These are phyloP conservation scores for Nothophytophthora sp. DNA, from an alignment of 352 stramenopile species.

Conservation along the genomic window DNA sequence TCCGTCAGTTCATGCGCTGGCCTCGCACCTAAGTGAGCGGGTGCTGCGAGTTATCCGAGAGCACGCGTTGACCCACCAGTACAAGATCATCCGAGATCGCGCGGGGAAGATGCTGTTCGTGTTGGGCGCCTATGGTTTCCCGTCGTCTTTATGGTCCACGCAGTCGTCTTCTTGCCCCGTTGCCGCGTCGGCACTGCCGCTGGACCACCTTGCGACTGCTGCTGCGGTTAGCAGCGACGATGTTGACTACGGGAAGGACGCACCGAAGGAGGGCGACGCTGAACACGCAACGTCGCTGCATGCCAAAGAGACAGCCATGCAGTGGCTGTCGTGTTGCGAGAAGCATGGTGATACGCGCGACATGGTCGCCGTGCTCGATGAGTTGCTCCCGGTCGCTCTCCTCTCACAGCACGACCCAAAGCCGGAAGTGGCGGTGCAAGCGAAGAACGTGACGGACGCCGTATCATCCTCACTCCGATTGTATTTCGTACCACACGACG, in stretches of 20 bases:
- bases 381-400: conserved; percentile 66
- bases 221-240: not conserved
- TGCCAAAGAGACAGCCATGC: conserved; percentile 70
- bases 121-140: conserved; percentile 22
- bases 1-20: conserved; percentile 9
- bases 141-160: not conserved
- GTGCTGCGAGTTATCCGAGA: conserved; percentile 42
- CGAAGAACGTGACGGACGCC: conserved; percentile 59
- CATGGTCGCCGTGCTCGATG: conserved; percentile 41
- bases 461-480: conserved; percentile 62
- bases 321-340: conserved; percentile 61
- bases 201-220: conserved; percentile 17
- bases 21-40: conserved; percentile 24
- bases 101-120: conserved; percentile 62
- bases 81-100: conserved; percentile 80
- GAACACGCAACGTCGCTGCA: conserved; percentile 30
- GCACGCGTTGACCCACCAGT: conserved; percentile 63
- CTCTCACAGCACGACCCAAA: conserved; percentile 70
- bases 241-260: conserved; percentile 4
- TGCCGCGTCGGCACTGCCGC: conserved; percentile 7
- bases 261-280: conserved; percentile 5
- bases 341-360: conserved; percentile 48
- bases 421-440: conserved; percentile 64
- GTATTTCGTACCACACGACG: conserved; percentile 24
- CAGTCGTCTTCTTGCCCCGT: not conserved